Percentiles rank a stretch among this genome's conserved stretches.
phyloP scores from a whole-genome alignment of 306 rosid genomes.

The Cicer pinnatifidum region DNA sequence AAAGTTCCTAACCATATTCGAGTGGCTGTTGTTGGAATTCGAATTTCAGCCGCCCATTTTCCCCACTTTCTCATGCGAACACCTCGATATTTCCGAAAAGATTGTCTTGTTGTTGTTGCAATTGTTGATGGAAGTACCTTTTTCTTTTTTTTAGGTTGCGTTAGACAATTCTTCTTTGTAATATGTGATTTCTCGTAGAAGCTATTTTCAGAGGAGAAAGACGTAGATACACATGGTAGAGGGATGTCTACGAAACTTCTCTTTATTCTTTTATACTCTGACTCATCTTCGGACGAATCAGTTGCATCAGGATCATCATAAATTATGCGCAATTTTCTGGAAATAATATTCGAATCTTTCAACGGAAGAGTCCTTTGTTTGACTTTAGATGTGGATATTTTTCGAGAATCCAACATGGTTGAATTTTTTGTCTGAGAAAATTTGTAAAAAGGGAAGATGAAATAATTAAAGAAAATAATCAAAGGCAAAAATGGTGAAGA shows the following conservation, averaged over 20 bases:
- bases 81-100: constrained; percentile 63
- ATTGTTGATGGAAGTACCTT: constrained; percentile 36
- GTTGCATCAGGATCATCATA: constrained; percentile 75
- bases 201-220: constrained; percentile 14
- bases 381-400: constrained; percentile 36
- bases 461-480: not conserved
- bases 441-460: not conserved
- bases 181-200: constrained; percentile 47
- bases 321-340: constrained; percentile 63
- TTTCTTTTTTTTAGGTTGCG: constrained; percentile 32
- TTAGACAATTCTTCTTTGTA: not conserved
- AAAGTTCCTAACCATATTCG: constrained; percentile 87
- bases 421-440: constrained; percentile 13
- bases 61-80: constrained; percentile 89
- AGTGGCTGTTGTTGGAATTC: constrained; percentile 62
- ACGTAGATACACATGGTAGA: constrained; percentile 42
- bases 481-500: not conserved
- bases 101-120: not conserved
- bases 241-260: constrained; percentile 46
- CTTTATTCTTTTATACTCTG: constrained; percentile 34
- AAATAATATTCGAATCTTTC: constrained; percentile 33
- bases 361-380: constrained; percentile 24
- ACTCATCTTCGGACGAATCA: constrained; percentile 80
- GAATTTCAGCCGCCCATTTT: constrained; percentile 93
- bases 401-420: constrained; percentile 50